These are phyloP conservation scores for Penicillium sumatraense DNA, from an alignment of 2,329 filamentous ascomycete genomes.

Conservation along the genomic window DNA sequence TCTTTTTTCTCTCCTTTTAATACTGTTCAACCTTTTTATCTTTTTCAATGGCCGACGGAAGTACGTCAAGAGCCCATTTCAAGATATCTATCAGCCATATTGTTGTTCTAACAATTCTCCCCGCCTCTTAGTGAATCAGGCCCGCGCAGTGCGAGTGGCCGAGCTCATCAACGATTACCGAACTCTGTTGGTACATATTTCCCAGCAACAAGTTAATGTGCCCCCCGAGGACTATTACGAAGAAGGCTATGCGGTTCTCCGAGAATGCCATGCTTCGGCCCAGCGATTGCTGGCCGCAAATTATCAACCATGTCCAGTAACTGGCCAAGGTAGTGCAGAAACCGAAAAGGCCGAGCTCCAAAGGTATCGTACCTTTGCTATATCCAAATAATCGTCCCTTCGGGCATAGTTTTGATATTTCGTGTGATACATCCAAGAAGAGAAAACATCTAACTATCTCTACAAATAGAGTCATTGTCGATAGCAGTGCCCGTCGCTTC, in stretches of 20 bases:
- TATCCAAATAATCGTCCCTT: no score
- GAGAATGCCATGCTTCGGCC: slow-evolving; percentile 60
- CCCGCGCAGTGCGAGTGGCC: slow-evolving; percentile 64
- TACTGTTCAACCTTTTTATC: neutral
- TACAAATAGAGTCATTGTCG: slow-evolving; percentile 59
- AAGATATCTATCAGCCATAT: neutral
- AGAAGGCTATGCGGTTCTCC: slow-evolving; percentile 62
- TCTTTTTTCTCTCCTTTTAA: slow-evolving; percentile 4
- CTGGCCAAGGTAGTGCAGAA: slow-evolving; percentile 54
- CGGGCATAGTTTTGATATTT: no score
- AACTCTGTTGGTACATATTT: slow-evolving; percentile 63
- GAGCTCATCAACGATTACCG: slow-evolving; percentile 70
- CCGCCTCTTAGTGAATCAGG: slow-evolving; percentile 61
- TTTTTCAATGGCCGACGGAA: slow-evolving; percentile 58
- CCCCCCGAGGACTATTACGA: slow-evolving; percentile 61
- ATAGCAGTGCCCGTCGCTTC: slow-evolving; percentile 64
- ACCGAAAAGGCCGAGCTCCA: slow-evolving; percentile 61
- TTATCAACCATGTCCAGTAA: slow-evolving; percentile 51
- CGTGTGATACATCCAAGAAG: no score
- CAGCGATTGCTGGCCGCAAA: slow-evolving; percentile 59
- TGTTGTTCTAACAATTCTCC: slow-evolving; percentile 15
- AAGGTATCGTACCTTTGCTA: no score
- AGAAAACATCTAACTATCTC: slow-evolving; percentile 28
- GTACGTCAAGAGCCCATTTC: slow-evolving; percentile 48
- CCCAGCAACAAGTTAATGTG: slow-evolving; percentile 56